Conservation (phyloP, 31 red algal species). For the Bonnemaisonia californica region DNA sequence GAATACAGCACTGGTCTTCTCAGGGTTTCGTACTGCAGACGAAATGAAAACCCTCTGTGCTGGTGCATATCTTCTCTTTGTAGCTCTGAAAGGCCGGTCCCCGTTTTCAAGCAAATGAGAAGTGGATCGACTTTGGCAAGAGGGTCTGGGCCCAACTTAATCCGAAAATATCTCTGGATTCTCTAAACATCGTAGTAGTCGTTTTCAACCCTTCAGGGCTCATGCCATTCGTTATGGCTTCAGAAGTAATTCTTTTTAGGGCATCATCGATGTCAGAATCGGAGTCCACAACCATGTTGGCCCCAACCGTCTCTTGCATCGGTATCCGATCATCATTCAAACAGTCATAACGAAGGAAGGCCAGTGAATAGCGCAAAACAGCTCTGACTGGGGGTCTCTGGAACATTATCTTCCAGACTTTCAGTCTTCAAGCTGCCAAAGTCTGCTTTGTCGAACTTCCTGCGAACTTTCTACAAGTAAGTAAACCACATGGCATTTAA, state of each 20-base stretch:
- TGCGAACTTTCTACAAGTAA: not conserved
- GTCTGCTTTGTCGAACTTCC: not conserved
- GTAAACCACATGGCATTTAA: not conserved
- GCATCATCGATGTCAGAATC: not conserved
- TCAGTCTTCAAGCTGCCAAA: not conserved
- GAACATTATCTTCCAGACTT: not conserved
- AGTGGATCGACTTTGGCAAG: not conserved
- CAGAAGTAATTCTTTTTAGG: not conserved
- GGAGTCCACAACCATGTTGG: not conserved
- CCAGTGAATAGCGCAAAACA: not conserved
- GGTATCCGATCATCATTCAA: not conserved
- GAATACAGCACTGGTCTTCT: not conserved
- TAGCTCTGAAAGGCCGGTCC: not conserved
- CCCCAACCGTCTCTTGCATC: not conserved
- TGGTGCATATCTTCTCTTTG: not conserved
- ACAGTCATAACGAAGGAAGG: not conserved
- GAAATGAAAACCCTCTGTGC: not conserved
- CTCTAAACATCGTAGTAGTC: not conserved
- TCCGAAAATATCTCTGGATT: not conserved
- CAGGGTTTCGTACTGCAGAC: not conserved
- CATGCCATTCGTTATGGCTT: not conserved
- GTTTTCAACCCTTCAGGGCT: not conserved
- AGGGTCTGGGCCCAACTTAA: not conserved
- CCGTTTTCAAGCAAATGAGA: not conserved
- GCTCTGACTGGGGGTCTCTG: not conserved